Evolutionary conservation across 495 filamentous ascomycete genomes (phyloP).

Genomic region (Pyrenopolyporus hunteri): DNA sequence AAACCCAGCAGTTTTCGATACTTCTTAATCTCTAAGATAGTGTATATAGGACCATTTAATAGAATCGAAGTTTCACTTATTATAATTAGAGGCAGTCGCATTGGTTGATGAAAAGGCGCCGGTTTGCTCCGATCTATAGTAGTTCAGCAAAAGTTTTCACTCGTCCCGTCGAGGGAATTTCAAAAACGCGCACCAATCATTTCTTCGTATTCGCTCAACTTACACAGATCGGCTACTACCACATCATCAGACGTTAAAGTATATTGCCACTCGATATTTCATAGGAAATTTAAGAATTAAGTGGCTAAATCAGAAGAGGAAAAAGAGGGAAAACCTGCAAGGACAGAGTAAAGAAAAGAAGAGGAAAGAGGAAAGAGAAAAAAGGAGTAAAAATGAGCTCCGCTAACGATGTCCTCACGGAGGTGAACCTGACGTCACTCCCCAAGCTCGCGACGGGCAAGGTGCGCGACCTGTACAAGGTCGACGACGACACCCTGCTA

Average conservation of each 20-base stretch:
- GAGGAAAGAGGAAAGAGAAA: neutral
- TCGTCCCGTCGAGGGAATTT: neutral
- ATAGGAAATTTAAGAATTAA: neutral
- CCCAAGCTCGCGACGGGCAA: conserved; percentile 59
- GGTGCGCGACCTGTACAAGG: conserved; percentile 80
- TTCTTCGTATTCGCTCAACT: neutral
- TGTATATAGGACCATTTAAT: neutral
- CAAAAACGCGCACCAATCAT: conserved; percentile 24
- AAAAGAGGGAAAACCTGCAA: too few species aligned
- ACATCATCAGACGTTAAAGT: neutral
- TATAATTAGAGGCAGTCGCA: neutral
- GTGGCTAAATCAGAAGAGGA: too few species aligned
- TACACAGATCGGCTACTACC: neutral
- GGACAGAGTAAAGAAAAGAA: neutral
- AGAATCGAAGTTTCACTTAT: neutral
- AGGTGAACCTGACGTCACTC: conserved; percentile 16
- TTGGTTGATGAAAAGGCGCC: conserved; percentile 1
- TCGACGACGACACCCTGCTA: conserved; percentile 77
- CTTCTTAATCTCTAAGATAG: too few species aligned
- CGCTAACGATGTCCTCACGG: conserved; percentile 10
- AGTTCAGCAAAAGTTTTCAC: conserved; percentile 17
- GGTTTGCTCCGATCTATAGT: conserved; percentile 16
- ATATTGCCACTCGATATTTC: neutral
- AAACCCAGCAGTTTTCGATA: too few species aligned
- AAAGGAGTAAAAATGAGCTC: conserved; percentile 9